Evolutionary conservation across 495 filamentous ascomycete species (phyloP), one percentile per base, ranked within the genome.

Genomic region (Penicillium herquei): DNA sequence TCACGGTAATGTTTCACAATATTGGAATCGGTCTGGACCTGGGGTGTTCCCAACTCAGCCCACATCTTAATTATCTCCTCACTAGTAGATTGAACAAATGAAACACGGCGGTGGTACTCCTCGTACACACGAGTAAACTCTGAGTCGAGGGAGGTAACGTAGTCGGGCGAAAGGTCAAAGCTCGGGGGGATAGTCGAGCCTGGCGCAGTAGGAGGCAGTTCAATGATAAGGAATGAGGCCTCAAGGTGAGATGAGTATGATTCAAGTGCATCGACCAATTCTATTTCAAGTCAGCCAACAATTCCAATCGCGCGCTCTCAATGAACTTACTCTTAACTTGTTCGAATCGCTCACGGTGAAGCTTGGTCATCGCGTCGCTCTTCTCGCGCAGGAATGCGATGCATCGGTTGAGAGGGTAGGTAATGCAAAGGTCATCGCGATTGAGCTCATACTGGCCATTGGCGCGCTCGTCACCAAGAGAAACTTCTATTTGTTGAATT

Each of bases 241-340:
- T 99, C 94, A 35, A 99, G 88, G 67, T 96, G 93, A 13, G 89
- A 91, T 0, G 94, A 92, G 65, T 96, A 98, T 39, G 92, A 96
- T 67, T 96, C 87, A 12, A 99, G 86, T 2, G 92, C 93, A 69
- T 93, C 85, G 9, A 90, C 90, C 54, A 99, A 85, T 78, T 96
- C 92, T 97, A 62, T 17, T 10, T 10, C 14, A 7, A 17, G 51
- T 79, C 54, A 79, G 75, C 56, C 48, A 48, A 31, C 42, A 44
- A 32, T 13, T 3, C 49, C 32, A 40, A n/a, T 13, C 45, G 6
- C 16, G 17, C 13, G 4, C 14, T 18, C 17, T 9, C 16, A 11
- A 5, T 8, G 16, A n/a, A 70, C 87, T 68, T 75, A 96, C 92
- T 96, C 73, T 89, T 93, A 49, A 97, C 89, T 72, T 97, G 90